phyloP scores from a whole-genome alignment of 306 rosid genomes.

The Cicer judaicum region DNA sequence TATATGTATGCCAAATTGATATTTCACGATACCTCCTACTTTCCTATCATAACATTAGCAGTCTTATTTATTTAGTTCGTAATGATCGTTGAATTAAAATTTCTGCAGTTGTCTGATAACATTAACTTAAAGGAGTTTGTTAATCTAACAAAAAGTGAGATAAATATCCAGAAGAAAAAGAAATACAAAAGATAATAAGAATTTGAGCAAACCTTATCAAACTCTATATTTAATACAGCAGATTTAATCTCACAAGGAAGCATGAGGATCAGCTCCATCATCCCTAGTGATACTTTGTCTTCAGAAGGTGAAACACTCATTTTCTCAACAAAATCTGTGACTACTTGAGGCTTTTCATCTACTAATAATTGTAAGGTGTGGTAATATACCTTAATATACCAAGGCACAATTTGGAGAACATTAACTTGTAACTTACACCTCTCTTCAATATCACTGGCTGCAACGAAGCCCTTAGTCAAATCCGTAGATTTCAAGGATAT shows the following conservation, averaged over 20 bases:
- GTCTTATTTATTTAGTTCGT: not conserved
- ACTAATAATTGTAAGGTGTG: slow-evolving; percentile 75
- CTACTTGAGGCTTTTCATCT: slow-evolving; percentile 59
- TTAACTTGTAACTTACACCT: slow-evolving; percentile 73
- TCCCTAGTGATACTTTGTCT: slow-evolving; percentile 90
- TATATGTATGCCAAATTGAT: not conserved
- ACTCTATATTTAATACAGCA: slow-evolving; percentile 72
- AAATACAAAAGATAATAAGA: slow-evolving; percentile 16
- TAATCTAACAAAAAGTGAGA: slow-evolving; percentile 22
- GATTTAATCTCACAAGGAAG: slow-evolving; percentile 86
- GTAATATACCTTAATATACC: slow-evolving; percentile 92
- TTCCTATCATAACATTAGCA: slow-evolving; percentile 33
- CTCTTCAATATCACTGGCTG: slow-evolving; percentile 48
- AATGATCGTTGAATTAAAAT: slow-evolving; percentile 18
- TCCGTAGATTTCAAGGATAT: slow-evolving; percentile 77
- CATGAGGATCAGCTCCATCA: slow-evolving; percentile 77
- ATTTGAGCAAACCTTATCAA: slow-evolving; percentile 73
- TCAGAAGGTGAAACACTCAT: slow-evolving; percentile 87
- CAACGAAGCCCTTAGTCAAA: slow-evolving; percentile 49
- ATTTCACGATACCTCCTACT: slow-evolving; percentile 17
- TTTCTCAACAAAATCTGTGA: slow-evolving; percentile 66
- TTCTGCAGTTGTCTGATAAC: slow-evolving; percentile 5
- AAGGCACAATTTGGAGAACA: slow-evolving; percentile 95
- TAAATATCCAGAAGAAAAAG: slow-evolving; percentile 12
- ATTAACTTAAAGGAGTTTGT: not conserved